These are phyloP conservation scores for Taphrina flavorubra DNA, from an alignment of 1,139 yeast genomes.

Conservation along the genomic window DNA sequence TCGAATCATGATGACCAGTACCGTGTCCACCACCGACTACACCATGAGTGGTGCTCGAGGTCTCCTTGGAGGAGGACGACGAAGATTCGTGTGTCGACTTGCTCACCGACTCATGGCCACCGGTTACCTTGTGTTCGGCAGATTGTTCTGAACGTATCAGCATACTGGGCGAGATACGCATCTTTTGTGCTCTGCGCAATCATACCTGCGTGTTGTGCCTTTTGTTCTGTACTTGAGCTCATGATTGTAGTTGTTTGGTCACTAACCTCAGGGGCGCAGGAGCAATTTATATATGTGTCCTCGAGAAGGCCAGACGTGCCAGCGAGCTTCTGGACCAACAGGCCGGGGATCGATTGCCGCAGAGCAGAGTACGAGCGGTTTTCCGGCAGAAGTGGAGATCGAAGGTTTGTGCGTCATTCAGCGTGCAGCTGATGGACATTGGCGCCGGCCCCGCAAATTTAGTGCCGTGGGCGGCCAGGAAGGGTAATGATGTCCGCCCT, in stretches of 20 bases:
- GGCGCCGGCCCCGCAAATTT: constrained; percentile 1
- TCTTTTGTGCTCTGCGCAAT: background rate
- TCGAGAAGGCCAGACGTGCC: background rate
- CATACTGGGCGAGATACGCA: background rate
- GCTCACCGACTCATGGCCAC: constrained; percentile 4
- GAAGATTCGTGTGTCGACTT: constrained; percentile 1
- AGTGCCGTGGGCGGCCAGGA: background rate
- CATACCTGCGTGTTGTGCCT: constrained; percentile 11
- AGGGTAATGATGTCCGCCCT: background rate
- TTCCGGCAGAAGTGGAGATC: constrained; percentile 6
- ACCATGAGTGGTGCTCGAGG: background rate
- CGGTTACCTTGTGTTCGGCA: background rate
- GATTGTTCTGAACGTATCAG: background rate
- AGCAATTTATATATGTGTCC: background rate
- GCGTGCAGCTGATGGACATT: background rate
- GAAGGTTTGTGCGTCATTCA: constrained; percentile 15
- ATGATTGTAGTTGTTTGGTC: background rate
- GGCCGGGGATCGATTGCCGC: background rate
- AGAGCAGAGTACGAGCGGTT: background rate
- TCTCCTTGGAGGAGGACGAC: constrained; percentile 3
- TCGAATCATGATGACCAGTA: constrained; percentile 2
- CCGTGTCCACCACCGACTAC: constrained; percentile 3
- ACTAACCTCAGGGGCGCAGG: background rate
- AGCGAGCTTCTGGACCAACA: background rate
- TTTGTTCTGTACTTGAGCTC: constrained; percentile 8